Base-by-base conservation (phyloP, 768 basidiomycete genomes). In the Cyclocybe cylindracea region DNA sequence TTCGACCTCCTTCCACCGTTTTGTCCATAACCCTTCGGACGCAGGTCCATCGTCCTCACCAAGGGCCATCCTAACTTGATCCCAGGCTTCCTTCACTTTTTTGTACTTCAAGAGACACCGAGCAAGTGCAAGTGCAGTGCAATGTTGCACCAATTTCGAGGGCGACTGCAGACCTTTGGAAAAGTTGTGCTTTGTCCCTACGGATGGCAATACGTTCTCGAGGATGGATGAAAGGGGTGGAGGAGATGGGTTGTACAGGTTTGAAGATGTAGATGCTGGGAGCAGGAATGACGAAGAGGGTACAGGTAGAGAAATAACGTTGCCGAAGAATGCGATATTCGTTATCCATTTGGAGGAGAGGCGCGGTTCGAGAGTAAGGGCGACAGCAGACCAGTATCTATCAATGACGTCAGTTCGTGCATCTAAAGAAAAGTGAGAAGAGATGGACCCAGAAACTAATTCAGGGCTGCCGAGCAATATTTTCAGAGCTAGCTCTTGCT, bases 321-420 rank as follows among this genome's bases (percentile, higher is more conserved):
- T 77, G 2, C 87, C 91, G 37, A 91, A 83, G 62, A 94, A 89
- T 4, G 91, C 76, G 57, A 97, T 85, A 51, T 94, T 96, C 0
- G 88, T 83, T 32, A 98, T 85, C 94, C 96, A 98, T 63, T 87
- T 88, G 0, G 89, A 89, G 0, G 91, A 90, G 5, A 94, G 78
- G 2, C 93, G 84, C 0, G 94, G 92, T 60, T 96, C 93, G 4
- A 95, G 76, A 0, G 90, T 88, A 33, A 92, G 69, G 2, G 78
- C 78, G 4, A 80, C 83, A 1, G 76, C 76, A 10, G 84, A 65
- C 88, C 90, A 92, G 61, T 87, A 93, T 11, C 89, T 91, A 56
- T 19, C 24, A 32, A 14, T 11, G n/a, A 31, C 7, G 24, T 58
- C 8, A 51, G 58, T 39, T 31, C 31, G 10, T 18, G 7, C 50